Evolutionary conservation across 2,329 filamentous ascomycete genomes (phyloP).

Genomic region (Fusarium succisae): DNA sequence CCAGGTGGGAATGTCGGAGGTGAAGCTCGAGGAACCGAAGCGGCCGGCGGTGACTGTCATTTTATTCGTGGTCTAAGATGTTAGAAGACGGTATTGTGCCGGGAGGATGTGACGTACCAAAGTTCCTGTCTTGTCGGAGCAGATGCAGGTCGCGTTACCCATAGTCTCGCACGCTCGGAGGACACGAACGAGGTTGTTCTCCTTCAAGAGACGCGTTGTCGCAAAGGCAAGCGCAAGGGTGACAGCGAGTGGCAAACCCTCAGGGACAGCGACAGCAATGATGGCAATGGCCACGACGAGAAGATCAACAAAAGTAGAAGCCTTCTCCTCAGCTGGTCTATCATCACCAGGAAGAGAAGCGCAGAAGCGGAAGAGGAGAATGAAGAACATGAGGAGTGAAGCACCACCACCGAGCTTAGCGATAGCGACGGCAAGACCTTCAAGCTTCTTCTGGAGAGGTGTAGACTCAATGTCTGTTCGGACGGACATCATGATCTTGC

Average conservation of each 20-base stretch:
- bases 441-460: constrained; percentile 79
- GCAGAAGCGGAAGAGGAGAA: constrained; percentile 86
- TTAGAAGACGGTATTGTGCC: fast-evolving
- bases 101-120: constrained; percentile 42
- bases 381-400: constrained; percentile 81
- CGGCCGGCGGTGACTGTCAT: constrained; percentile 73
- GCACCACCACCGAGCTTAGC: constrained; percentile 81
- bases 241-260: constrained; percentile 81
- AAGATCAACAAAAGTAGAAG: constrained; percentile 78
- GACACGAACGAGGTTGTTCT: constrained; percentile 80
- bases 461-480: constrained; percentile 80
- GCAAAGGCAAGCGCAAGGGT: constrained; percentile 81
- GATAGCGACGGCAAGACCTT: constrained; percentile 78
- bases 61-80: constrained; percentile 61
- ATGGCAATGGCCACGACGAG: constrained; percentile 83
- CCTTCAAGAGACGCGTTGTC: constrained; percentile 78
- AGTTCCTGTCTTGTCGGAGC: constrained; percentile 74
- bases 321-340: constrained; percentile 74
- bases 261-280: constrained; percentile 81
- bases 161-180: constrained; percentile 83
- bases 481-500: constrained; percentile 77
- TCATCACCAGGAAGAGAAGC: constrained; percentile 67
- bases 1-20: constrained; percentile 31
- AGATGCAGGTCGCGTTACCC: constrained; percentile 79
- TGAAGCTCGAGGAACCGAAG: constrained; percentile 59